These are phyloP conservation scores for Phytophthora vignae DNA, from an alignment of 352 stramenopile species.

Conservation along the genomic window DNA sequence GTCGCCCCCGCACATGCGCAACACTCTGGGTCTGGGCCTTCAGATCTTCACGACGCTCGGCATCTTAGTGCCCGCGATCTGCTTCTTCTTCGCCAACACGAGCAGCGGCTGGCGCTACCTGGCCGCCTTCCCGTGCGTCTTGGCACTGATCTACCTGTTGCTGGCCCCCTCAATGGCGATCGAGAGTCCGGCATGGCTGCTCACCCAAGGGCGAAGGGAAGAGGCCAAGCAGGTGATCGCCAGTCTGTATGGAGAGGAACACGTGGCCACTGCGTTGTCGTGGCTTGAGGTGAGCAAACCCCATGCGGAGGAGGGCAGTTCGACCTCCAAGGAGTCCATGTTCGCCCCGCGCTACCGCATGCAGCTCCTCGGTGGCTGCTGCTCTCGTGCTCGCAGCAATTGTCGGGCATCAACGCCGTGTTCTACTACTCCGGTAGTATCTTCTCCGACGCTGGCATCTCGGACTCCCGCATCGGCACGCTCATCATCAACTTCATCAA, in stretches of 20 bases:
- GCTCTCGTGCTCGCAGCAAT: slow-evolving; percentile 19
- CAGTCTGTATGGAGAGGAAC: slow-evolving; percentile 37
- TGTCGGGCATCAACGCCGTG: slow-evolving; percentile 30
- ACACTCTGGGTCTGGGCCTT: slow-evolving; percentile 43
- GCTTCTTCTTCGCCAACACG: slow-evolving; percentile 42
- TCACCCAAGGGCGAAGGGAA: slow-evolving; percentile 29
- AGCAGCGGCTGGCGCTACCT: slow-evolving; percentile 44
- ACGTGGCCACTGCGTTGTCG: slow-evolving; percentile 29
- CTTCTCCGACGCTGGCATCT: slow-evolving; percentile 25
- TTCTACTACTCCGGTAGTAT: slow-evolving; percentile 30
- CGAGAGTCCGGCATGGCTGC: slow-evolving; percentile 49
- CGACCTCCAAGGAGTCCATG: slow-evolving; percentile 13
- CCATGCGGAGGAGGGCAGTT: slow-evolving; percentile 1
- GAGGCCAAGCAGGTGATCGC: slow-evolving; percentile 40
- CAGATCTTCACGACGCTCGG: slow-evolving; percentile 55
- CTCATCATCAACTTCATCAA: slow-evolving; percentile 29
- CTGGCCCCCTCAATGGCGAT: slow-evolving; percentile 38
- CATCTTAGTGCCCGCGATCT: slow-evolving; percentile 45
- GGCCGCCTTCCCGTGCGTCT: slow-evolving; percentile 45
- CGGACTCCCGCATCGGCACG: slow-evolving; percentile 19
- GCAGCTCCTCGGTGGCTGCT: slow-evolving; percentile 17
- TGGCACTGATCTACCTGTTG: slow-evolving; percentile 47
- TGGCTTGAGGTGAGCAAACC: slow-evolving; percentile 38
- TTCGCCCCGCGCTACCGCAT: slow-evolving; percentile 22
- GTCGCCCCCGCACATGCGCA: slow-evolving; percentile 43